Base-by-base conservation (phyloP, 192 early-diverging fungal genomes). In the Podila verticillata region DNA sequence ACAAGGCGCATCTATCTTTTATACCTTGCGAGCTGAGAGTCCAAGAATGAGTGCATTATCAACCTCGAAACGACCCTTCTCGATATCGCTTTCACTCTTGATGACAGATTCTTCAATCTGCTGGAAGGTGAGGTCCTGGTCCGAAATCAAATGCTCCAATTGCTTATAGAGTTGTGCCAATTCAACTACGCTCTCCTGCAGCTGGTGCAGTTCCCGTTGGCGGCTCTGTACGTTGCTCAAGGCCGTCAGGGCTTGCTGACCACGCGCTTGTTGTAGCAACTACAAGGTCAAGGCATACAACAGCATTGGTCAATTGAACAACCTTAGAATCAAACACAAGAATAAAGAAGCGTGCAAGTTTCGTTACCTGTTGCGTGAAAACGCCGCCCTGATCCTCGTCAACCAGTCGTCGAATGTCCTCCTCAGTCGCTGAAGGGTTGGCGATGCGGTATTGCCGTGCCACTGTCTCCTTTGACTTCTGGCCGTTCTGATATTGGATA, bases 401-500 rank as follows among this genome's bases (percentile, higher is more conserved):
- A 3, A 80, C 66, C 17, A 72, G 32, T 28, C 47, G 47, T 28
- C 35, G 36, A 17, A 80, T 64, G 34, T 80, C 77, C 4, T 80
- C 77, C 22, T 80, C 77, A 28, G 70, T 72, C 15, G 77, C 77
- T 0, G 64, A 26, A 12, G 77, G 77, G 20, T 80, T 72, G 20
- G 66, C 77, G 48, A 80, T 80, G 10, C 77, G 69, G 62, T 66
- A 68, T 48, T 80, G 77, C 8, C 77, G 31, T 1, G 70, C 77
- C 15, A 72, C 54, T 10, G 35, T 80, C 5, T 80, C 77, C 30
- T 72, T 80, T 48, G 77, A 68, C 57, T 72, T 80, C 72, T 80
- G 77, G 34, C 77, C 66, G 32, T 80, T 72, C 70, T 80, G 51
- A 24, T 68, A 72, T 22, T 80, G 77, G 17, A 80, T 31, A 26